Evolutionary conservation across 176 grass and related monocot species (phyloP), one percentile per base, ranked within the genome.

Genomic region (Stipa capillata): DNA sequence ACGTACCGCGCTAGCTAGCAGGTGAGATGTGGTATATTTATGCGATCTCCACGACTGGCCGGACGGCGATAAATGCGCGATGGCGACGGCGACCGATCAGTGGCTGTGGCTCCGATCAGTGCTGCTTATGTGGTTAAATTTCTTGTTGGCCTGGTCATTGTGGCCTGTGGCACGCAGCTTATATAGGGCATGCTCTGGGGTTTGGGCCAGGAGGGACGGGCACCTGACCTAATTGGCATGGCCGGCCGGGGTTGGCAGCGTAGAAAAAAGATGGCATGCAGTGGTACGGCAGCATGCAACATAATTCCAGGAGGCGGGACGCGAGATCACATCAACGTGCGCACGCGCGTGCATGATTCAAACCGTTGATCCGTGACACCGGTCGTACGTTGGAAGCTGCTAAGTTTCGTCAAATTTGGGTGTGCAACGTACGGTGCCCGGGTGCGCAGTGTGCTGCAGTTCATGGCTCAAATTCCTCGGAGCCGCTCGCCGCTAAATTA

Each of bases 101-200:
- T 73, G 85, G 73, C 21, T 86, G 76, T 84, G 87, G 79, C 60
- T 89, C 52, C 12, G 65, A 72, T 53, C 64, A 32, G 52, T 53
- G 59, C 20, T 64, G 82, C 43, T 69, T 76, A 65, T 85, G 80
- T 83, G 77, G 81, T 87, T n/a, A n/a, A n/a, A n/a, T n/a, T 93
- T 73, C 77, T 79, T 70, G 63, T 77, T 89, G 86, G 65, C 68
- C 79, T 85, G 84, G 80, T 78, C 86, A 83, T 85, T 78, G 37
- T 89, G 94, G 86, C 50, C 83, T 65, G 59, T 72, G 69, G 51
- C 67, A 33, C 20, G 67, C 67, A 39, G 68, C 32, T 74, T 84
- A 74, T 88, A 80, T 84, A 88, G 76, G n/a, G n/a, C n/a, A n/a
- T 49, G 86, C 39, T 48, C 74, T 4, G 37, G 21, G 4, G 6